Evolutionary conservation across 768 basidiomycete genomes (phyloP).

Genomic region (Fomitopsis pulvina): DNA sequence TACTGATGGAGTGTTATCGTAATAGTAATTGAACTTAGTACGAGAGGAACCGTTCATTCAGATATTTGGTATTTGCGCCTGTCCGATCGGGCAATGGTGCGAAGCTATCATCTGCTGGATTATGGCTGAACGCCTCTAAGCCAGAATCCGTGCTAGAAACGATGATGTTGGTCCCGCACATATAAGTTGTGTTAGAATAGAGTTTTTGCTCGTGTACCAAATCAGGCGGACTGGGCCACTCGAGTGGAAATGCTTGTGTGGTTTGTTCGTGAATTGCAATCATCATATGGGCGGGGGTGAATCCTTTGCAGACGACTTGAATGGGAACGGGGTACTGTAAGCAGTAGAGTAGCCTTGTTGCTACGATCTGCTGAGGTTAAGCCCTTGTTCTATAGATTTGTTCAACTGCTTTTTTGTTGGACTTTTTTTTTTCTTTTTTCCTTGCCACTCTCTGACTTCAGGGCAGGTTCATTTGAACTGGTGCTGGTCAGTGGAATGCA

Average conservation of each 20-base stretch:
- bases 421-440: constrained; percentile 31
- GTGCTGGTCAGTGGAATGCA: constrained; percentile 5
- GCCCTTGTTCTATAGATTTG: constrained; percentile 67
- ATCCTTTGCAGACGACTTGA: constrained; percentile 78
- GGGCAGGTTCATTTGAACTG: constrained; percentile 30
- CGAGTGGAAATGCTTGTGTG: constrained; percentile 47
- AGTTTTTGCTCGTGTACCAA: constrained; percentile 74
- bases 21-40: constrained; percentile 79
- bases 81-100: constrained; percentile 73
- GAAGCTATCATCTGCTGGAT: constrained; percentile 80
- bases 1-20: constrained; percentile 71
- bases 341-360: constrained; percentile 74
- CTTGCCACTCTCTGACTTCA: constrained; percentile 27
- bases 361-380: constrained; percentile 75
- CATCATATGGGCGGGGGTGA: constrained; percentile 63
- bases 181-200: constrained; percentile 76
- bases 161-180: constrained; percentile 53
- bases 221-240: constrained; percentile 44
- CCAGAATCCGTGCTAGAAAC: constrained; percentile 74
- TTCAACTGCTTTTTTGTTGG: constrained; percentile 39
- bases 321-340: constrained; percentile 71
- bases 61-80: constrained; percentile 78
- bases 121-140: constrained; percentile 84
- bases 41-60: constrained; percentile 80
- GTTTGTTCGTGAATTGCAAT: constrained; percentile 54